Conservation (phyloP, 2,329 filamentous ascomycete species). For the Beauveria bassiana region DNA sequence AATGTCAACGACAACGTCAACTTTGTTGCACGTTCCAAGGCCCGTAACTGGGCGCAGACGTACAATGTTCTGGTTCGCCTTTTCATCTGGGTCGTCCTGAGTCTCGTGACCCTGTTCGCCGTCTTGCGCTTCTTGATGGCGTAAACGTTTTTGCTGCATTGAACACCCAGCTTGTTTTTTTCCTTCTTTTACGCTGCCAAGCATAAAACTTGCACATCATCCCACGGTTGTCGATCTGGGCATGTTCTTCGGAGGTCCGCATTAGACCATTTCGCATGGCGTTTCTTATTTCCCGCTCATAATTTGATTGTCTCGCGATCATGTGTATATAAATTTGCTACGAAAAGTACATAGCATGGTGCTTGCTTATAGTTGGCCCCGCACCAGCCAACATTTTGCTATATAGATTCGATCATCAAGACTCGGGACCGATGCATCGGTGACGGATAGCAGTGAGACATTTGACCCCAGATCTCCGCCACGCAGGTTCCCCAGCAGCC, state of each 20-base stretch:
- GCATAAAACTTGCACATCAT: neutral
- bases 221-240: neutral
- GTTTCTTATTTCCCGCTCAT: neutral
- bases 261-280: conserved; percentile 8
- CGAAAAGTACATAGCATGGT: conserved; percentile 7
- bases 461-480: neutral
- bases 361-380: neutral
- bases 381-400: neutral
- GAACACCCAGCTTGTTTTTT: neutral
- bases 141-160: neutral
- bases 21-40: conserved; percentile 25
- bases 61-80: conserved; percentile 25
- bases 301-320: neutral
- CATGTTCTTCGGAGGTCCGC: neutral
- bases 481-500: neutral
- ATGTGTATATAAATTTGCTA: neutral
- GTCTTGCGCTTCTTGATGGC: neutral
- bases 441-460: neutral
- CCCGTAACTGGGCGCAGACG: conserved; percentile 27
- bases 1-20: conserved; percentile 28
- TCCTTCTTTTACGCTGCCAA: neutral
- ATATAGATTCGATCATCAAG: neutral
- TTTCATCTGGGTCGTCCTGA: conserved; percentile 14
- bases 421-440: neutral
- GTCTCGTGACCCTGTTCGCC: conserved; percentile 12